Percentiles rank a stretch among this genome's conserved stretches.
Evolutionary conservation across 768 basidiomycete species (phyloP).

Genomic region (Amanita inopinata): DNA sequence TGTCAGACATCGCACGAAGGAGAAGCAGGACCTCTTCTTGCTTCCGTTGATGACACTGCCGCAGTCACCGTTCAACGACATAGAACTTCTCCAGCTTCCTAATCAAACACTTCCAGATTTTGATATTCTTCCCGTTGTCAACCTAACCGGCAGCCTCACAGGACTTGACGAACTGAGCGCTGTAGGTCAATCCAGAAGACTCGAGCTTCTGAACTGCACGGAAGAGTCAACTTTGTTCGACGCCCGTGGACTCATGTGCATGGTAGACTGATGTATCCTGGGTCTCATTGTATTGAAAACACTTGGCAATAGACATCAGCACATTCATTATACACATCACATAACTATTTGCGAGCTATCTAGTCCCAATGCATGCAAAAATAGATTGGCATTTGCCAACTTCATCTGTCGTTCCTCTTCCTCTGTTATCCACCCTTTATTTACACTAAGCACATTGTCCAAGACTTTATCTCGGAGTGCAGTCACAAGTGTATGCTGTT

Average conservation of each 20-base stretch:
- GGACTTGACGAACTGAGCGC: conserved; percentile 22
- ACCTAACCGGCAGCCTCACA: conserved; percentile 47
- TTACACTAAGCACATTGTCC: conserved; percentile 75
- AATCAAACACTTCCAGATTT: conserved; percentile 38
- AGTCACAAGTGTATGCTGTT: conserved; percentile 83
- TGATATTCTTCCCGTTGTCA: conserved; percentile 54
- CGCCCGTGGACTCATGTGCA: conserved; percentile 19
- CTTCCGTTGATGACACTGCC: conserved; percentile 57
- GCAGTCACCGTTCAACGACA: conserved; percentile 14
- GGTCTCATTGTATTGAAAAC: neutral
- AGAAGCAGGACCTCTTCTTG: conserved; percentile 55
- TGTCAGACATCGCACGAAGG: conserved; percentile 47
- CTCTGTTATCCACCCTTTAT: conserved; percentile 62
- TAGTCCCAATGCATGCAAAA: conserved; percentile 69
- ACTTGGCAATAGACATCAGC: neutral
- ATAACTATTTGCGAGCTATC: conserved; percentile 62
- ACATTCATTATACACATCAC: conserved; percentile 20
- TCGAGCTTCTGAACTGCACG: conserved; percentile 25
- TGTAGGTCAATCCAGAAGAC: conserved; percentile 25
- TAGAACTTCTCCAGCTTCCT: conserved; percentile 50
- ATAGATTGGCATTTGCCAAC: conserved; percentile 88
- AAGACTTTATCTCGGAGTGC: conserved; percentile 88
- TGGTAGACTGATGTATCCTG: conserved; percentile 1
- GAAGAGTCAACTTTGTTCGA: conserved; percentile 12
- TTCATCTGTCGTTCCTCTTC: conserved; percentile 71